Evolutionary conservation across 495 filamentous ascomycete genomes (phyloP).

Genomic region (Neurospora sp.): DNA sequence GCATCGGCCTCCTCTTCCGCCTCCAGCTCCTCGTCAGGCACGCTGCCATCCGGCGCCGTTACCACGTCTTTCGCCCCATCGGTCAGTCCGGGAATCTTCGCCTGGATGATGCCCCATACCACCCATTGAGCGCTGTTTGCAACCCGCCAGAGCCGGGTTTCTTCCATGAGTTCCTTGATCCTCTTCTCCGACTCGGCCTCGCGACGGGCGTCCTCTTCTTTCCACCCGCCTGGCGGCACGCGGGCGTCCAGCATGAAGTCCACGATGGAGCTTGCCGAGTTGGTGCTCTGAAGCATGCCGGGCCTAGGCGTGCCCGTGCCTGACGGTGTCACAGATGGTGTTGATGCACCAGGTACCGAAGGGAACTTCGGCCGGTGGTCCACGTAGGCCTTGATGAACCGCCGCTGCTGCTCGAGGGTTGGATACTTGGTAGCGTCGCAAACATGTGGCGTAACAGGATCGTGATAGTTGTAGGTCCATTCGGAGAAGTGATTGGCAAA

Average conservation of each 20-base stretch:
- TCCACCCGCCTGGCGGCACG: conserved; percentile 43
- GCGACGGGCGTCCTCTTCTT: conserved; percentile 47
- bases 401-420: conserved; percentile 65
- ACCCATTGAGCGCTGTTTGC: conserved; percentile 87
- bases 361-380: conserved; percentile 57
- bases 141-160: conserved; percentile 74
- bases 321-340: conserved; percentile 40
- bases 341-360: conserved; percentile 31
- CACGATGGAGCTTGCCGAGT: conserved; percentile 35
- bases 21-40: conserved; percentile 28
- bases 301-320: conserved; percentile 17
- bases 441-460: conserved; percentile 48
- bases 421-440: conserved; percentile 66
- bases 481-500: conserved; percentile 98
- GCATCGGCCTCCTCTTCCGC: conserved; percentile 39
- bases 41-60: not conserved
- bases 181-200: conserved; percentile 53
- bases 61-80: conserved; percentile 7
- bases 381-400: conserved; percentile 80
- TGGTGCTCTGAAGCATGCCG: conserved; percentile 13
- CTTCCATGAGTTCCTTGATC: conserved; percentile 57
- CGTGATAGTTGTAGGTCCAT: conserved; percentile 97
- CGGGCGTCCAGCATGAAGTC: conserved; percentile 65
- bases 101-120: conserved; percentile 93
- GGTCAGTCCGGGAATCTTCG: conserved; percentile 58